phyloP scores from a whole-genome alignment of 192 early-diverging fungal genomes.

The Entomortierella lignicola region DNA sequence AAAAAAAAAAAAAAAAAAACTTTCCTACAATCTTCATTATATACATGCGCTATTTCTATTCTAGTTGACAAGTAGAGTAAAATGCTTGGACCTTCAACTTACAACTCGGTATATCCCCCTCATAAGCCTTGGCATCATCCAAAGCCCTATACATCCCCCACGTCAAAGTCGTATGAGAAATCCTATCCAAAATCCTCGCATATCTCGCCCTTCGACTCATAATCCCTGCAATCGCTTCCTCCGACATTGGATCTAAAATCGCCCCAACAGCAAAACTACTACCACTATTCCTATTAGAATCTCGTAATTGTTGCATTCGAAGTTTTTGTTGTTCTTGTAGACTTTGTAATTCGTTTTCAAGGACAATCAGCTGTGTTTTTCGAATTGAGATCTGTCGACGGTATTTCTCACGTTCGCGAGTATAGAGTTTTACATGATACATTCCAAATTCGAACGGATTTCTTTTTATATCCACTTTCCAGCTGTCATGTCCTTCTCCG shows the following conservation, averaged over 20 bases:
- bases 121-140: not conserved
- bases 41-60: too few relatives aligned
- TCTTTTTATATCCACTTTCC: not conserved
- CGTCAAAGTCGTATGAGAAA: not conserved
- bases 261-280: too few relatives aligned
- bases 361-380: not conserved
- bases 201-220: not conserved
- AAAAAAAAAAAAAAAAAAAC: not conserved
- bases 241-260: not conserved
- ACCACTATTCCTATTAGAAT: not conserved
- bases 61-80: not conserved
- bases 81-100: not conserved
- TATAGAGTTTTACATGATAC: not conserved
- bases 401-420: not conserved
- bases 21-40: too few relatives aligned
- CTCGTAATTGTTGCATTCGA: not conserved
- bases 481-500: not conserved
- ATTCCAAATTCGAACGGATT: not conserved
- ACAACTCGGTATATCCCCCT: not conserved
- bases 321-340: not conserved
- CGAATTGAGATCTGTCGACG: not conserved
- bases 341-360: not conserved
- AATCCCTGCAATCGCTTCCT: not conserved
- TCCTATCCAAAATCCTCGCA: not conserved
- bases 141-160: constrained; percentile 1